Evolutionary conservation across 768 basidiomycete genomes (phyloP), one percentile per base, ranked within the genome.

Genomic region (Xerocomellus amylosporus): DNA sequence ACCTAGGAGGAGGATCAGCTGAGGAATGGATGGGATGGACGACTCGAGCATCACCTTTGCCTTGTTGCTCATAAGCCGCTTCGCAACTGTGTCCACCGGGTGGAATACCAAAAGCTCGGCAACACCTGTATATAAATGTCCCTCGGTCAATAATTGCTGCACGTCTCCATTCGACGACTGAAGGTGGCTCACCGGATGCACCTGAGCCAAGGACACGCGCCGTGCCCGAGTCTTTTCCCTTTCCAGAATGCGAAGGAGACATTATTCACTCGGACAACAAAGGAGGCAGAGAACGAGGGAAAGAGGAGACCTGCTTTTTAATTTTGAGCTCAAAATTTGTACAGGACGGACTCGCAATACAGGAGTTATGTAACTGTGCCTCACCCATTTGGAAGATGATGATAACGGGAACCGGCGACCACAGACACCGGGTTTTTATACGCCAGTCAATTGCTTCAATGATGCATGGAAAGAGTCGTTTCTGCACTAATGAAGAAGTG

Each of bases 21-120:
- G 41, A 36, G 13, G 39, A 20, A 37, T 22, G 40, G 19, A 38
- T 2, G 15, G 19, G 12, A 30, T 4, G 15, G 24, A 40, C 12
- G 26, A 40, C 5, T 10, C 10, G 37, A 4, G 20, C 14, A 14
- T 8, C 53, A 86, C 91, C 80, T 88, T 90, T 58, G 79, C 78
- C 77, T 94, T 94, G 83, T 98, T 97, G 71, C 92, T 95, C 96
- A 99, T 99, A 49, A 99, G 73, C 34, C 96, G 88, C 73, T 99
- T 99, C n/a, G 97, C 93, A 51, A 98, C 86, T 2, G 97, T 99
- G 74, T 99, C 94, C 22, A 93, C 90, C 19, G 94, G 94, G 70
- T 97, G 94, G 76, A 98, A 97, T 19, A 98, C 84, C 61, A 97
- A 74, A 50, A 99, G 80, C 77, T 99, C 96, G 61, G 95, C 93